These are phyloP conservation scores for Phytophthora pini DNA, from an alignment of 352 stramenopile species.

Conservation along the genomic window DNA sequence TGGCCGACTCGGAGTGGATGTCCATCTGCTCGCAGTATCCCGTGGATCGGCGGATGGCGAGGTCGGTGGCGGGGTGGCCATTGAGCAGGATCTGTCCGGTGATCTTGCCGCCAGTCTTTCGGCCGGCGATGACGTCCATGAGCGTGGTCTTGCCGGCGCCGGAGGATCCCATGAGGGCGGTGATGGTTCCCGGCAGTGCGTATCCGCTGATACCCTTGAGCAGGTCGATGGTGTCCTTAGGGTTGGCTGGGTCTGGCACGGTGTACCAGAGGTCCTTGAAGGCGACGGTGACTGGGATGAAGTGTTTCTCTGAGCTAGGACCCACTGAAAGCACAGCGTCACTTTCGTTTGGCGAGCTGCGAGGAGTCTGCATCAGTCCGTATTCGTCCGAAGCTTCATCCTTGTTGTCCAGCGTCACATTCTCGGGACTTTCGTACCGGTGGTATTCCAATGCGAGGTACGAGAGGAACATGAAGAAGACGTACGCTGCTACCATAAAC, in stretches of 20 bases:
- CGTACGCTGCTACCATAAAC: slow-evolving; percentile 19
- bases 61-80: slow-evolving; percentile 52
- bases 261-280: slow-evolving; percentile 31
- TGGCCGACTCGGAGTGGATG: slow-evolving; percentile 84
- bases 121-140: slow-evolving; percentile 30
- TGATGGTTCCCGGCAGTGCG: slow-evolving; percentile 22
- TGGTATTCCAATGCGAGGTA: slow-evolving; percentile 29
- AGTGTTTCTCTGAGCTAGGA: no score
- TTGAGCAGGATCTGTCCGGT: slow-evolving; percentile 18
- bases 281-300: slow-evolving; percentile 19
- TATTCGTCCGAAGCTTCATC: no score
- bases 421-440: slow-evolving; percentile 23
- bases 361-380: no score
- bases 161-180: slow-evolving; percentile 25
- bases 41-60: slow-evolving; percentile 54
- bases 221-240: slow-evolving; percentile 26
- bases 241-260: slow-evolving; percentile 21
- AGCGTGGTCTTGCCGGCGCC: slow-evolving; percentile 27
- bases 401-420: slow-evolving; percentile 18
- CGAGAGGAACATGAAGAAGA: slow-evolving; percentile 35
- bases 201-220: slow-evolving; percentile 27
- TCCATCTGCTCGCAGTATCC: slow-evolving; percentile 85
- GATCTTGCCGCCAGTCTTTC: slow-evolving; percentile 25
- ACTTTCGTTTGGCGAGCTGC: no score
- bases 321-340: no score